A percentile compares a stretch with the other conserved stretches of the same genome.
These are phyloP conservation scores for Russula earlei DNA, from an alignment of 768 basidiomycete species.

Conservation along the genomic window DNA sequence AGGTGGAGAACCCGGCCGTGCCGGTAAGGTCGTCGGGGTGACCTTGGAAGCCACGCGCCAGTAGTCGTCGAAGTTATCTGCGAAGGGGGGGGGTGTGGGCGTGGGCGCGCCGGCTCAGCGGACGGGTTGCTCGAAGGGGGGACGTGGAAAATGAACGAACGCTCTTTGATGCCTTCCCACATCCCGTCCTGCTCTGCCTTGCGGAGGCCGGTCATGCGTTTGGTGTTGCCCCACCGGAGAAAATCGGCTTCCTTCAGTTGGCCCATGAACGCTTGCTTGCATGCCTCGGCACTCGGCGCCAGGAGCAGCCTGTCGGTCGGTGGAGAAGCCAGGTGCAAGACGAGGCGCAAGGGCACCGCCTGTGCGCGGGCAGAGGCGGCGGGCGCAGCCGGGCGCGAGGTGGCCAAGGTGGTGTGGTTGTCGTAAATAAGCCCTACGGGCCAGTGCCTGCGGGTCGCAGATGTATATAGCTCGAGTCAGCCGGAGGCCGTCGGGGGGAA, in stretches of 20 bases:
- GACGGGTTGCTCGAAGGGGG: no score
- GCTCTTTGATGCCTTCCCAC: conserved; percentile 94
- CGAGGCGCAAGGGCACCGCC: conserved; percentile 59
- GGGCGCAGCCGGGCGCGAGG: conserved; percentile 36
- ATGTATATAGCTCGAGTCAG: no score
- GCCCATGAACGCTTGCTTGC: conserved; percentile 92
- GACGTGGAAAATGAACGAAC: conserved; percentile 43
- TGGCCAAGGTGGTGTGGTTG: conserved; percentile 60
- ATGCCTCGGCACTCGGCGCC: conserved; percentile 71
- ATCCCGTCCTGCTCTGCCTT: conserved; percentile 92
- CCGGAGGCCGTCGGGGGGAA: no score
- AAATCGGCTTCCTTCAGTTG: conserved; percentile 97
- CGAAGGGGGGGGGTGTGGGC: not conserved
- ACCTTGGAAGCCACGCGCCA: conserved; percentile 93
- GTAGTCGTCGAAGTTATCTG: conserved; percentile 94
- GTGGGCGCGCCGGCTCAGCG: no score
- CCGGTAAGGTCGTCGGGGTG: conserved; percentile 66
- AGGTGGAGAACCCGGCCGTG: conserved; percentile 47
- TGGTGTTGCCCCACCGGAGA: conserved; percentile 92
- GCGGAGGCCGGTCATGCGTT: conserved; percentile 82
- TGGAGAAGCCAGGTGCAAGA: conserved; percentile 80
- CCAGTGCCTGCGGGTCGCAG: conserved; percentile 72
- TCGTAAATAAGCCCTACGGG: conserved; percentile 91
- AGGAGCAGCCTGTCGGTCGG: conserved; percentile 80
- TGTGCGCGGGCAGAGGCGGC: conserved; percentile 35